These are phyloP conservation scores for Thalassiosira exigua DNA, from an alignment of 352 stramenopile species.

Conservation along the genomic window DNA sequence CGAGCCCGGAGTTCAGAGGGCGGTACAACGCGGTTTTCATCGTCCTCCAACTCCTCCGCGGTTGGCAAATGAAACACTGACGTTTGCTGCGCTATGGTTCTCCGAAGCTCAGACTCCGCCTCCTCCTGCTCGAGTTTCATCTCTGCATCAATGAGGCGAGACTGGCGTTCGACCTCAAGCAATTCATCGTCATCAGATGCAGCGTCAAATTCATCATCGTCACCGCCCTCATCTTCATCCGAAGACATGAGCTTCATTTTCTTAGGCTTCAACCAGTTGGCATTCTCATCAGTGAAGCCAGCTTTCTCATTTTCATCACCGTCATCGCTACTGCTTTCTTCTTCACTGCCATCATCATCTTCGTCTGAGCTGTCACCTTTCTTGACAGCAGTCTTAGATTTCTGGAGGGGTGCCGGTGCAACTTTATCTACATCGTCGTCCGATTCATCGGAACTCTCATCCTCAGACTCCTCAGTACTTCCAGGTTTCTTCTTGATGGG, in stretches of 20 bases:
- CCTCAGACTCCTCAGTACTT: conserved; percentile 11
- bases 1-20: conserved; percentile 77
- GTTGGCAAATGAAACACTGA: conserved; percentile 80
- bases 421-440: conserved; percentile 31
- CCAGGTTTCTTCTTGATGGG: conserved; percentile 19
- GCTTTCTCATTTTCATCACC: conserved; percentile 41
- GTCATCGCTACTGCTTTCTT: conserved; percentile 38
- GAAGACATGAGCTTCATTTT: conserved; percentile 61
- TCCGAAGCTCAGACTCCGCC: conserved; percentile 73
- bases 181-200: conserved; percentile 67
- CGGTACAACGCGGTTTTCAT: conserved; percentile 84
- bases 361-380: conserved; percentile 18
- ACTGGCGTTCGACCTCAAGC: conserved; percentile 82
- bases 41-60: conserved; percentile 75
- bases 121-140: conserved; percentile 73
- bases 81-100: conserved; percentile 76
- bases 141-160: conserved; percentile 74
- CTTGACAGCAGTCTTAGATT: conserved; percentile 9
- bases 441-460: conserved; percentile 30
- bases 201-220: conserved; percentile 47
- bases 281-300: conserved; percentile 84
- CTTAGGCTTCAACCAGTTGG: conserved; percentile 80
- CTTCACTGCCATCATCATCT: conserved; percentile 29
- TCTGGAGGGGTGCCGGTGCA: conserved; percentile 17
- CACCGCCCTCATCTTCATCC: conserved; percentile 57